Conservation (phyloP, 2,329 filamentous ascomycete species). For the Ceratocystis huliohia region DNA sequence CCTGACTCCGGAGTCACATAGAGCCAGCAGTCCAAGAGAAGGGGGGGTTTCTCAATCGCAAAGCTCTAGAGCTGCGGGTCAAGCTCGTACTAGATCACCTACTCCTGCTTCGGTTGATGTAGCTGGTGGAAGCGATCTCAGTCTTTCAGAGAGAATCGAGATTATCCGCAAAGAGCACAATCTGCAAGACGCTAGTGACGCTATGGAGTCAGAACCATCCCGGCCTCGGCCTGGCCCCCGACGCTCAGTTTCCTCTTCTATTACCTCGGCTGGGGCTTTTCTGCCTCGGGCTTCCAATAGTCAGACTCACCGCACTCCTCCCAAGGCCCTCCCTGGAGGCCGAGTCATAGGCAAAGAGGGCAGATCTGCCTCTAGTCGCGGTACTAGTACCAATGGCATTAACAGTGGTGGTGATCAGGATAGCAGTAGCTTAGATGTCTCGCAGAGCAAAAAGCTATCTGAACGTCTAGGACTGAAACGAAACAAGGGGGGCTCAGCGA, state of each 20-base stretch:
- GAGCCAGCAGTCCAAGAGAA: constrained; percentile 17
- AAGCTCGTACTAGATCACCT: constrained; percentile 7
- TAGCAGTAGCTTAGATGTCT: background rate
- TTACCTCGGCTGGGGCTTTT: constrained; percentile 9
- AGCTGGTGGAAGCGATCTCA: constrained; percentile 12
- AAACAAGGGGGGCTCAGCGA: constrained; percentile 54
- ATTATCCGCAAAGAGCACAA: constrained; percentile 28
- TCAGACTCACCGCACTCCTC: constrained; percentile 10
- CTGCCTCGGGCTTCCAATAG: background rate
- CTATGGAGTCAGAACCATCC: constrained; percentile 40
- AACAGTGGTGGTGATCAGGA: background rate
- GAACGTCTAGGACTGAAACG: constrained; percentile 63
- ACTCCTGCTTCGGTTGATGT: constrained; percentile 1
- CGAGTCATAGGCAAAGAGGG: background rate
- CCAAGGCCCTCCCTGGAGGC: constrained; percentile 10
- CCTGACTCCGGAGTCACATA: constrained; percentile 9
- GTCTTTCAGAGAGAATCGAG: constrained; percentile 19
- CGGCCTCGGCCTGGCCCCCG: constrained; percentile 7
- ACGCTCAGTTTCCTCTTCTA: constrained; percentile 6
- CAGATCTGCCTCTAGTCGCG: background rate
- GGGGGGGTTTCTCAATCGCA: constrained; percentile 4
- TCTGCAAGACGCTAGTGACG: constrained; percentile 28
- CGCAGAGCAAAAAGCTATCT: constrained; percentile 50
- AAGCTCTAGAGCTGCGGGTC: constrained; percentile 10
- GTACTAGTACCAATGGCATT: background rate